phyloP scores from a whole-genome alignment of 1,284 basidiomycete species.

The Pholiota adiposa region DNA sequence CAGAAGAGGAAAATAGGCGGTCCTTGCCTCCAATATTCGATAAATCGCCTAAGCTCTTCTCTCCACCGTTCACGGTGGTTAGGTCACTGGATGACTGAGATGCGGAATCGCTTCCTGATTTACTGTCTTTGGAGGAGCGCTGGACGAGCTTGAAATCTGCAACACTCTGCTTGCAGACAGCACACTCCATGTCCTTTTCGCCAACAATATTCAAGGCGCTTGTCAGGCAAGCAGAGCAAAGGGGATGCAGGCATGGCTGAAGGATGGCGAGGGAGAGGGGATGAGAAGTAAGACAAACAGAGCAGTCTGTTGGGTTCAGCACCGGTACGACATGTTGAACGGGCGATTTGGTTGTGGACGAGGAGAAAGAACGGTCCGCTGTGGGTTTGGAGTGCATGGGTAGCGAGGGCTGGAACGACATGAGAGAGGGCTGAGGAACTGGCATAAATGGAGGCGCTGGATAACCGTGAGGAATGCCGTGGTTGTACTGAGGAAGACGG shows the following conservation, averaged over 20 bases:
- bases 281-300: slow-evolving; percentile 43
- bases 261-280: slow-evolving; percentile 63
- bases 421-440: slow-evolving; percentile 26
- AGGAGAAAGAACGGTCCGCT: slow-evolving; percentile 15
- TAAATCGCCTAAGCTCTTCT: background rate
- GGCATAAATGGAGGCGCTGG: slow-evolving; percentile 28
- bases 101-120: background rate
- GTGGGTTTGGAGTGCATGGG: slow-evolving; percentile 11
- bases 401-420: slow-evolving; percentile 29
- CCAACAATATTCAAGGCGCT: slow-evolving; percentile 84
- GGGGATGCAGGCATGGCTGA: slow-evolving; percentile 70
- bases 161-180: slow-evolving; percentile 71
- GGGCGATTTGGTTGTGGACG: background rate
- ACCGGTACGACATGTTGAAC: background rate
- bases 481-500: slow-evolving; percentile 23
- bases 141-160: slow-evolving; percentile 64
- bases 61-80: background rate
- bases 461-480: slow-evolving; percentile 23
- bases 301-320: slow-evolving; percentile 33
- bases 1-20: slow-evolving; percentile 37
- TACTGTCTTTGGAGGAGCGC: slow-evolving; percentile 20
- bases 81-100: background rate
- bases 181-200: slow-evolving; percentile 83
- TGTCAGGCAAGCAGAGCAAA: slow-evolving; percentile 79
- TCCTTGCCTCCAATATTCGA: slow-evolving; percentile 31